Evolutionary conservation across 2,329 filamentous ascomycete species (phyloP).

Genomic region (Curvularia verruculosa): DNA sequence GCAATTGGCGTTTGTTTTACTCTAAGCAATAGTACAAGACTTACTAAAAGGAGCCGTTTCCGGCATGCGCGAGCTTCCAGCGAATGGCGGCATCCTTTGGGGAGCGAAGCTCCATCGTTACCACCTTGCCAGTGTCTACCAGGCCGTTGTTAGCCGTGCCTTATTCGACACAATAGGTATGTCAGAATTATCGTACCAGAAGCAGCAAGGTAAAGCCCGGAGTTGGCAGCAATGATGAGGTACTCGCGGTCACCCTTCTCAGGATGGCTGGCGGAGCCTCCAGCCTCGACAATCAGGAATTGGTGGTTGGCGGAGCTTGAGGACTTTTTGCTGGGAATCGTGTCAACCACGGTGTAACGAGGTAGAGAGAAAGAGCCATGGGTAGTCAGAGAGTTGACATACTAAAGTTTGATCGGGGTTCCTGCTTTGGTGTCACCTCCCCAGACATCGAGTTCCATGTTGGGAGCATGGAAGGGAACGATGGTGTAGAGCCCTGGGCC

Average conservation of each 20-base stretch:
- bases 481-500: constrained; percentile 7
- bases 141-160: background rate
- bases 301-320: background rate
- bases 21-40: background rate
- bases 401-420: constrained; percentile 7
- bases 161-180: too few species aligned
- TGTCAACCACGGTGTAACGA: background rate
- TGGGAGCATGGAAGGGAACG: background rate
- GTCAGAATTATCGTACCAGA: background rate
- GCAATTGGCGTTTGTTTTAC: background rate
- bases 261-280: background rate
- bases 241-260: constrained; percentile 11
- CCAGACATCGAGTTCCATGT: constrained; percentile 5
- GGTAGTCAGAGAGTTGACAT: background rate
- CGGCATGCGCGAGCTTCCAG: background rate
- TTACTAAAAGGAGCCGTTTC: constrained; percentile 3
- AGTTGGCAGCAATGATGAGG: constrained; percentile 7
- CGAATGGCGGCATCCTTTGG: background rate
- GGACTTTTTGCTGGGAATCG: background rate
- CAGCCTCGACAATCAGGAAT: constrained; percentile 6
- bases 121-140: background rate
- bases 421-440: background rate
- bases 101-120: constrained; percentile 1
- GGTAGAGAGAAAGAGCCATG: background rate
- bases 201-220: constrained; percentile 4